Evolutionary conservation across 1,284 basidiomycete species (phyloP).

Genomic region (Apiotrichum mycotoxinovorans): DNA sequence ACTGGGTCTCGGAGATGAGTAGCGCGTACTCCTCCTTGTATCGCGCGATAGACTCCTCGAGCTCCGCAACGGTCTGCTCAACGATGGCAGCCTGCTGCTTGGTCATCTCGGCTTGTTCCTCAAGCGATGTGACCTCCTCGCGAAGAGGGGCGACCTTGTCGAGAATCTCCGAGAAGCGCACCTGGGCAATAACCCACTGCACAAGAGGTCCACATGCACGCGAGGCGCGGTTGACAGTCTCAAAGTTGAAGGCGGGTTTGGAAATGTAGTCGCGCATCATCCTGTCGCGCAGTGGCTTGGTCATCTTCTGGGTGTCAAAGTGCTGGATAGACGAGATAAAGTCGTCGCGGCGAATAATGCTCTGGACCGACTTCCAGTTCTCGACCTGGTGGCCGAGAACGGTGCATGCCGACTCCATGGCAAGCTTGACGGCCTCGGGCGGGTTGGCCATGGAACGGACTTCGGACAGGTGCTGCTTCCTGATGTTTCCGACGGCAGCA

Average conservation of each 20-base stretch:
- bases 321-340: conserved; percentile 97
- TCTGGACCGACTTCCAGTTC: conserved; percentile 93
- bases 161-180: conserved; percentile 94
- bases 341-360: conserved; percentile 93
- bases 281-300: conserved; percentile 77
- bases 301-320: conserved; percentile 95
- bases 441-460: conserved; percentile 98
- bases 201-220: conserved; percentile 97
- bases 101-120: conserved; percentile 85
- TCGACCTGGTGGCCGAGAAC: conserved; percentile 92
- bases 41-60: conserved; percentile 84
- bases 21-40: conserved; percentile 99
- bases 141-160: conserved; percentile 96
- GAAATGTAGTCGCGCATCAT: conserved; percentile 94
- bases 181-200: conserved; percentile 97
- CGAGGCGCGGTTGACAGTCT: conserved; percentile 90
- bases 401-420: conserved; percentile 99
- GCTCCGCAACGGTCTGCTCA: conserved; percentile 85
- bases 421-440: conserved; percentile 92
- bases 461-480: conserved; percentile 93
- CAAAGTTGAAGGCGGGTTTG: conserved; percentile 89
- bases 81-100: conserved; percentile 88
- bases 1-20: conserved; percentile 94
- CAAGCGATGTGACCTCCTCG: conserved; percentile 89
- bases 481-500: conserved; percentile 94